Conservation (phyloP, 2,329 filamentous ascomycete species). For the Domatiomyces catenatus region DNA sequence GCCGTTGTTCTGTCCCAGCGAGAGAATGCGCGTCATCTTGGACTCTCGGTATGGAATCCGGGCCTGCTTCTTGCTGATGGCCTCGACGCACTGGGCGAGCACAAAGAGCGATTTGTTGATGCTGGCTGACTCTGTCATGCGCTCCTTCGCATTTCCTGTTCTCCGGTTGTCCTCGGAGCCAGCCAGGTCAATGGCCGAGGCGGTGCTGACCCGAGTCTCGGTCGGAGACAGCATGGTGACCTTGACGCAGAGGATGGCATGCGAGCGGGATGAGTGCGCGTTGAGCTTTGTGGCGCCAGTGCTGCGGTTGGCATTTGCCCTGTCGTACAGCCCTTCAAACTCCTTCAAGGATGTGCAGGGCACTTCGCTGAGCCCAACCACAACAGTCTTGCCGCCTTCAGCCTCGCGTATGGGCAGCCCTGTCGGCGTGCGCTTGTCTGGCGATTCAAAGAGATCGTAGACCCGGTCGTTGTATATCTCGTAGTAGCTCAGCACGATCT, state of each 20-base stretch:
- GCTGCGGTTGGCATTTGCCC: slow-evolving; percentile 78
- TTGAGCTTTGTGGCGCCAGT: slow-evolving; percentile 84
- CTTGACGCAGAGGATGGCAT: slow-evolving; percentile 83
- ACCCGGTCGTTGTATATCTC: slow-evolving; percentile 97
- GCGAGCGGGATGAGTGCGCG: slow-evolving; percentile 74
- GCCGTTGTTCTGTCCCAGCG: slow-evolving; percentile 84
- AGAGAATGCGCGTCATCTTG: slow-evolving; percentile 93
- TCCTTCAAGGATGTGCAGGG: slow-evolving; percentile 74
- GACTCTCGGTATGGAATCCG: slow-evolving; percentile 87
- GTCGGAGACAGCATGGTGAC: slow-evolving; percentile 60
- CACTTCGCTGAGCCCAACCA: slow-evolving; percentile 71
- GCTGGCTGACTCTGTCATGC: slow-evolving; percentile 83
- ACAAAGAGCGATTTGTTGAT: slow-evolving; percentile 98
- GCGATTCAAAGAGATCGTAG: slow-evolving; percentile 74
- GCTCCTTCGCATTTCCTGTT: slow-evolving; percentile 84
- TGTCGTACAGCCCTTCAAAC: slow-evolving; percentile 78
- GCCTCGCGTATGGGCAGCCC: slow-evolving; percentile 65
- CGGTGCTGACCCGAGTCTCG: slow-evolving; percentile 59
- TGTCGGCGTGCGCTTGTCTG: slow-evolving; percentile 67
- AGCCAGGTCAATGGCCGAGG: slow-evolving; percentile 85
- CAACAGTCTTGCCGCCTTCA: slow-evolving; percentile 71
- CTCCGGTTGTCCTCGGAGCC: slow-evolving; percentile 90
- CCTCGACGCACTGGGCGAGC: slow-evolving; percentile 85
- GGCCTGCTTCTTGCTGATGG: slow-evolving; percentile 59
- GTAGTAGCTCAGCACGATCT: slow-evolving; percentile 74